Base-by-base conservation (phyloP, 2,329 filamentous ascomycete species). In the Ceratocystis cubensis region DNA sequence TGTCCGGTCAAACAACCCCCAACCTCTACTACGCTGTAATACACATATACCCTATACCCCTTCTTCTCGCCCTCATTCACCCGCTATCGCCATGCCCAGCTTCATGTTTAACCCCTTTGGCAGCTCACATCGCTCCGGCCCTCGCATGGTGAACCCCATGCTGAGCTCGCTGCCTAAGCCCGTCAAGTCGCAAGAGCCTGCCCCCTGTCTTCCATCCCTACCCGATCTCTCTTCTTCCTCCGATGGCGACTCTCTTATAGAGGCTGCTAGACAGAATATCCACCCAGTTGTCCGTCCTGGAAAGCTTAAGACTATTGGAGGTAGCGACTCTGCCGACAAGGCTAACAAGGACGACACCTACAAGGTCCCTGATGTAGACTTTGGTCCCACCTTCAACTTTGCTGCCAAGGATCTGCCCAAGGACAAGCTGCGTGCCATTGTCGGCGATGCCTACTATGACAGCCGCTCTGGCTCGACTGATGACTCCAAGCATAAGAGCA, bases 301-400 rank as follows among this genome's bases (percentile, higher is more conserved):
- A 62, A 85, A 92, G 5, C 78, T 93, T 73, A 91, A 88, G 73
- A 91, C 88, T 1, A 86, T 92, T 10, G 91, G 90, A 3, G 78
- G 79, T n/a, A 71, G 72, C 2, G 71, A 71, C 6, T 8, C 37
- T 10, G 33, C 64, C 53, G 66, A 67, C 69, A 50, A 68, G 66
- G 20, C 59, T 33, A 20, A 61, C 28, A 22, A 25, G 53, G 68
- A 68, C 63, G 63, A 73, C 0, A 73, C 78, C 15, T 79, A 82
- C 28, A 80, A 84, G 66, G 85, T 96, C 68, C 89, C 90, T 0
- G 77, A 81, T 3, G 83, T 96, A 69, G 87, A 96, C 74, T 96
- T 96, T 75, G 93, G 93, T 0, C 90, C 87, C 5, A 96, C 92
- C 0, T 77, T 89, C 71, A 87, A 88, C 68, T 87, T 91, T 65